These are phyloP conservation scores for Globisporangium paddicum DNA, from an alignment of 352 stramenopile genomes.

Conservation along the genomic window DNA sequence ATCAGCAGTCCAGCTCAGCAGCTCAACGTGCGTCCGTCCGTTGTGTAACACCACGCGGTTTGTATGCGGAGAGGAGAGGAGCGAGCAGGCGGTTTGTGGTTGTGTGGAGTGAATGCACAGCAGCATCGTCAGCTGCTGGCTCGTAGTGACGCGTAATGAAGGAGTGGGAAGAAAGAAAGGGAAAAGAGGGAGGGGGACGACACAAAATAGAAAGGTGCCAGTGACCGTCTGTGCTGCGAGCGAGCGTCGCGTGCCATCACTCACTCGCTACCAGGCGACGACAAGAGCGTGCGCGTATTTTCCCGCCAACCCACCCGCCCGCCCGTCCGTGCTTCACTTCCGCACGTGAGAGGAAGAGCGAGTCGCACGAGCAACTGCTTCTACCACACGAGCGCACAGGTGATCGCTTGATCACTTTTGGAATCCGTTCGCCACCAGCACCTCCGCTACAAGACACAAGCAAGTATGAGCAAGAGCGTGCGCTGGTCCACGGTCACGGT, in stretches of 20 bases:
- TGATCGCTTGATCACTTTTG: conserved; percentile 3
- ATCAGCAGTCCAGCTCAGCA: background rate
- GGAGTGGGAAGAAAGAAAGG: conserved; percentile 4
- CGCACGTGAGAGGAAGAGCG: background rate
- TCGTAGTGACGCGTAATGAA: background rate
- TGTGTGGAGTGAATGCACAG: background rate
- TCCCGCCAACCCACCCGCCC: no score
- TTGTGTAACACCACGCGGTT: background rate
- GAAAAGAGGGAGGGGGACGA: background rate
- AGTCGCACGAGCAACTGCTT: background rate
- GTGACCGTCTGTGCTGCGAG: background rate
- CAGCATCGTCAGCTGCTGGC: background rate
- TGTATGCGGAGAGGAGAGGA: background rate
- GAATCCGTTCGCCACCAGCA: background rate
- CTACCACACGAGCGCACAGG: background rate
- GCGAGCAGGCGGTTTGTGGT: background rate
- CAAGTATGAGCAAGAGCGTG: conserved; percentile 30
- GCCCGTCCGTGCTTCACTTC: background rate
- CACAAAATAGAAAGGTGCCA: conserved; percentile 8
- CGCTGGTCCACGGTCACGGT: conserved; percentile 57
- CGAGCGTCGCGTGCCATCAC: background rate
- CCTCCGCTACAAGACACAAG: background rate
- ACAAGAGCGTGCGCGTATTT: conserved; percentile 7
- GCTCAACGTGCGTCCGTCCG: background rate
- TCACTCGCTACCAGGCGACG: background rate